phyloP scores from a whole-genome alignment of 805 yeast genomes.

The Lachancea cidri region DNA sequence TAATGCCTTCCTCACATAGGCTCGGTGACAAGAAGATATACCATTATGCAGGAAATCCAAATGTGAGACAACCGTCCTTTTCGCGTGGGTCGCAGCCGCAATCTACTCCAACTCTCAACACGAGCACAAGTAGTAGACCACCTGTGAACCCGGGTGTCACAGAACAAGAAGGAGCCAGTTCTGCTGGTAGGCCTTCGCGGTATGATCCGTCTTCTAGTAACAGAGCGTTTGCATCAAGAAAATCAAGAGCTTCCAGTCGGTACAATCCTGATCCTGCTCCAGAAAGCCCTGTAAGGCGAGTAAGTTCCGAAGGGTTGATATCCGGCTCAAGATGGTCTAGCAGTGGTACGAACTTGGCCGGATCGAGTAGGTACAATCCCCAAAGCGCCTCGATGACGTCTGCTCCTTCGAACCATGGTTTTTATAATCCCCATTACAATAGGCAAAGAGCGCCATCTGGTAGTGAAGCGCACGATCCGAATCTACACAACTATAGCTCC shows the following conservation, averaged over 20 bases:
- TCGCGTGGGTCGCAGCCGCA: constrained; percentile 2
- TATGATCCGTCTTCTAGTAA: constrained; percentile 25
- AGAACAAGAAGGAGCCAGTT: background rate
- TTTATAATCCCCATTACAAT: constrained; percentile 2
- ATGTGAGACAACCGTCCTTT: constrained; percentile 17
- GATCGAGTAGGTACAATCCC: constrained; percentile 24
- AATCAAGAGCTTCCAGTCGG: constrained; percentile 20
- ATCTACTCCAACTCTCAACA: background rate
- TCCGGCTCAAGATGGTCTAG: constrained; percentile 1
- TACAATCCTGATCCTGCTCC: constrained; percentile 21
- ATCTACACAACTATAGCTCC: background rate
- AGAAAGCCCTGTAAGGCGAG: background rate
- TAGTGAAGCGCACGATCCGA: constrained; percentile 3
- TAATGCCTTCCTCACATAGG: constrained; percentile 9
- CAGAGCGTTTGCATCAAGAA: constrained; percentile 13
- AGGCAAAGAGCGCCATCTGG: constrained; percentile 6
- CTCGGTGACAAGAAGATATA: constrained; percentile 28
- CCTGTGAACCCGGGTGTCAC: background rate
- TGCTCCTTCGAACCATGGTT: constrained; percentile 1
- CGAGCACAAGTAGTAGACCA: background rate
- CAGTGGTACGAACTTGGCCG: background rate
- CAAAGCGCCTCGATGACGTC: constrained; percentile 7
- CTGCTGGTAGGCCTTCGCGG: constrained; percentile 19
- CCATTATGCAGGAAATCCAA: constrained; percentile 26
- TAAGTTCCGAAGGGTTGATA: background rate